A percentile compares a stretch with the other conserved stretches of the same genome.
Conservation (phyloP, 2,329 filamentous ascomycete species). For the Cadophora gregata region DNA sequence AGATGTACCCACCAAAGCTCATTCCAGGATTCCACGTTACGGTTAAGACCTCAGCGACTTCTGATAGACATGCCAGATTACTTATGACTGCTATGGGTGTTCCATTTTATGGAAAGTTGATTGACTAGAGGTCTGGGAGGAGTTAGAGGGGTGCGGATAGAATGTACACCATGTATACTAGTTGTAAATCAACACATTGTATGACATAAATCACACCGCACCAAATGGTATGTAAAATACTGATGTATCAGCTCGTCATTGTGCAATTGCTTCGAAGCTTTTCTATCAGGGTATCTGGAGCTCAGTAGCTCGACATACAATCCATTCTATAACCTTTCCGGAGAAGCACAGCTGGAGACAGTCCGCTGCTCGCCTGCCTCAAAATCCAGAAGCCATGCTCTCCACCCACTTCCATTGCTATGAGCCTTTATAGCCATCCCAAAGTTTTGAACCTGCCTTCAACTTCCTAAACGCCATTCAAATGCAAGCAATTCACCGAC, state of each 20-base stretch:
- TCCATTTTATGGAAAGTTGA: slow-evolving; percentile 40
- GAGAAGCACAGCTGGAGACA: background rate
- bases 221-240: too few species aligned
- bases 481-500: slow-evolving; percentile 19
- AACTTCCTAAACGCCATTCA: slow-evolving; percentile 26
- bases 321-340: background rate
- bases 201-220: background rate
- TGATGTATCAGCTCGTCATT: too few species aligned
- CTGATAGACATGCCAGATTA: slow-evolving; percentile 40
- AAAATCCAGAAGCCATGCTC: background rate
- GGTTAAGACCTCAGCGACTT: slow-evolving; percentile 43
- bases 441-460: background rate
- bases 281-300: background rate
- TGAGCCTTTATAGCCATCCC: background rate
- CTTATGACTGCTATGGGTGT: slow-evolving; percentile 39
- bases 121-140: slow-evolving; percentile 24
- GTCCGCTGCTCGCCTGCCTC: background rate
- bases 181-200: slow-evolving; percentile 29
- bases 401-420: background rate
- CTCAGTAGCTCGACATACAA: background rate
- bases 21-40: slow-evolving; percentile 47
- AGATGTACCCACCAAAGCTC: slow-evolving; percentile 63
- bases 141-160: slow-evolving; percentile 20
- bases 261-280: background rate
- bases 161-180: slow-evolving; percentile 36